phyloP scores from a whole-genome alignment of 495 filamentous ascomycete species.

The Penicillium desertorum region DNA sequence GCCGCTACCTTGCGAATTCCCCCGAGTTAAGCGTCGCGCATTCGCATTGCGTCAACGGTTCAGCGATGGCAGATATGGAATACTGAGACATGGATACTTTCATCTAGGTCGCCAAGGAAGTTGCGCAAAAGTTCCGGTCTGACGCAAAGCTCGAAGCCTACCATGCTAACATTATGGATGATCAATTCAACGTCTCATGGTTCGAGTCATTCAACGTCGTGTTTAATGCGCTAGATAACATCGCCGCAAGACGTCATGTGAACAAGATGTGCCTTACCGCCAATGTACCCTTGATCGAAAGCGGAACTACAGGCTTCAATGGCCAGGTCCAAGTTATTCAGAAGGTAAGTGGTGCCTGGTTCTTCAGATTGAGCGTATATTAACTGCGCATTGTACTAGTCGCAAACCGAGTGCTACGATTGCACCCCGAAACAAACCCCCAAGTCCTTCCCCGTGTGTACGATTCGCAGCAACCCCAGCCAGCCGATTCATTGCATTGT shows the following conservation, averaged over 20 bases:
- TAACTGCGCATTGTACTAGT: constrained; percentile 44
- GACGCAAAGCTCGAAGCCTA: constrained; percentile 84
- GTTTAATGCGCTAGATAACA: constrained; percentile 96
- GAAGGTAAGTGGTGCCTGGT: constrained; percentile 50
- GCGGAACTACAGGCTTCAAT: constrained; percentile 96
- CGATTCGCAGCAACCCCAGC: constrained; percentile 89
- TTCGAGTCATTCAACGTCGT: constrained; percentile 80
- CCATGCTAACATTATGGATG: constrained; percentile 94
- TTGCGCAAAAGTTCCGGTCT: constrained; percentile 87
- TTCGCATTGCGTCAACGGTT: neutral
- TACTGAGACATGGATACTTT: constrained; percentile 23
- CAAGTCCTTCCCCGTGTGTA: constrained; percentile 92
- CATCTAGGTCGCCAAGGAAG: constrained; percentile 85
- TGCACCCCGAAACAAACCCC: constrained; percentile 85
- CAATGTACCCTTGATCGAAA: constrained; percentile 88
- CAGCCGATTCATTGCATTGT: constrained; percentile 99
- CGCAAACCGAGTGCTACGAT: constrained; percentile 95
- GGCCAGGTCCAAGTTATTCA: constrained; percentile 97
- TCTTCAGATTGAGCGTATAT: constrained; percentile 2
- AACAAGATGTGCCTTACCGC: constrained; percentile 97
- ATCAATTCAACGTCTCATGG: constrained; percentile 88
- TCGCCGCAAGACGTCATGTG: constrained; percentile 91
- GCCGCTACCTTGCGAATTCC: constrained; percentile 15
- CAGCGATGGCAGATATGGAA: neutral
- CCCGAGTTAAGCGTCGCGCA: constrained; percentile 4